Conservation (phyloP, 2,329 filamentous ascomycete species). For the Exophiala oligosperma region DNA sequence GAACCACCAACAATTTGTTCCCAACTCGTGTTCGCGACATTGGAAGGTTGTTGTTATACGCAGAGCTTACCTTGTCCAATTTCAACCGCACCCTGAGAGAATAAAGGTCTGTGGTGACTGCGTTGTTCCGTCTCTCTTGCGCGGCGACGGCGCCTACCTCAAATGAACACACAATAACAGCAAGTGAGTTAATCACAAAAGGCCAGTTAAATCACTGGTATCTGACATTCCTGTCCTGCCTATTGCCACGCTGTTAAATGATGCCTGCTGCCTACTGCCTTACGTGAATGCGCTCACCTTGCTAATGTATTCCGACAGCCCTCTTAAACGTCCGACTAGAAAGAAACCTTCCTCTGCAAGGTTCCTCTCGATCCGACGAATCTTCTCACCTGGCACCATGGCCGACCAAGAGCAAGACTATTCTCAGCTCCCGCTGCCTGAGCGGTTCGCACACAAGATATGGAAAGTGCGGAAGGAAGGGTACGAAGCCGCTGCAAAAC, state of each 20-base stretch:
- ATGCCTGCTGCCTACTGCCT: not conserved
- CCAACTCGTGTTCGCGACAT: not conserved
- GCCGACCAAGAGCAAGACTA: conserved; percentile 45
- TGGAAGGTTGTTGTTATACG: not conserved
- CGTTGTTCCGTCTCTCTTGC: not conserved
- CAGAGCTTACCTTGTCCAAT: not conserved
- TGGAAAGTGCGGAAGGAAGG: conserved; percentile 97
- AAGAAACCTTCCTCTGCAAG: conserved; percentile 8
- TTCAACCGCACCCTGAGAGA: not conserved
- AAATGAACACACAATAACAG: conserved; percentile 1
- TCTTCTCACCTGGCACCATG: conserved; percentile 36
- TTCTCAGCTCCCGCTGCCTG: conserved; percentile 43
- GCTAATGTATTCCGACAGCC: conserved; percentile 29
- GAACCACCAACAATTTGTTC: not conserved
- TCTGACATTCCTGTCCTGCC: not conserved
- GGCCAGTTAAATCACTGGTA: not conserved
- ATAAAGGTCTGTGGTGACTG: not conserved
- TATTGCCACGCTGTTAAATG: no score
- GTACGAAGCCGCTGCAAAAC: conserved; percentile 88
- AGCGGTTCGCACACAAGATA: conserved; percentile 55
- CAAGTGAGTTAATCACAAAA: not conserved
- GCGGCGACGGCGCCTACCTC: not conserved
- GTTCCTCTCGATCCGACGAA: conserved; percentile 16
- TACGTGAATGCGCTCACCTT: not conserved
- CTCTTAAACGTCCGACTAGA: conserved; percentile 13